phyloP scores from a whole-genome alignment of 1,284 basidiomycete genomes.

The Melanopsichium pennsylvanicum region DNA sequence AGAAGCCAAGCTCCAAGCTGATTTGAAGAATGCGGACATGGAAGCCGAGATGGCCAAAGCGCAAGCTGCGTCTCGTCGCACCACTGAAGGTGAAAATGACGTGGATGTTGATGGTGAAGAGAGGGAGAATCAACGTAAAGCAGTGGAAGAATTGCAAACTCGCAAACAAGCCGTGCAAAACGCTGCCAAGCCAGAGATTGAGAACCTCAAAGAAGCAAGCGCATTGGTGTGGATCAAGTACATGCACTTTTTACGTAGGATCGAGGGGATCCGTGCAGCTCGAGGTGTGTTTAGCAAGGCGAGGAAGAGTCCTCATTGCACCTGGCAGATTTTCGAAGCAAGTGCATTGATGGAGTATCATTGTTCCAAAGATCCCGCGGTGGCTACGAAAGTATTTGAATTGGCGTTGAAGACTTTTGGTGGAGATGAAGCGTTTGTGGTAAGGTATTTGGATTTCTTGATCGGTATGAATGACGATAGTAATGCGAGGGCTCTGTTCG shows the following conservation, averaged over 20 bases:
- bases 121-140: conserved; percentile 73
- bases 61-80: conserved; percentile 47
- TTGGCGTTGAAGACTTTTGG: conserved; percentile 87
- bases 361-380: conserved; percentile 81
- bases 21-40: conserved; percentile 67
- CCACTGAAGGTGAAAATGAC: conserved; percentile 65
- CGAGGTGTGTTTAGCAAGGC: conserved; percentile 83
- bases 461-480: conserved; percentile 94
- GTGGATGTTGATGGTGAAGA: conserved; percentile 66
- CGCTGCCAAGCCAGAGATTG: conserved; percentile 67
- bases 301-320: conserved; percentile 81
- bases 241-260: conserved; percentile 88
- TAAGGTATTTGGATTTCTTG: conserved; percentile 89
- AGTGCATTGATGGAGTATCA: conserved; percentile 95
- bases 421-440: conserved; percentile 78
- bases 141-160: conserved; percentile 66
- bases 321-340: conserved; percentile 92
- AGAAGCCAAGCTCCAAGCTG: conserved; percentile 70
- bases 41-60: conserved; percentile 45
- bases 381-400: conserved; percentile 92
- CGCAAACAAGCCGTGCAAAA: conserved; percentile 62
- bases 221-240: conserved; percentile 78
- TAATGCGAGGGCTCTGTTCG: conserved; percentile 94
- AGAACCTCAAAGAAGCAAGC: conserved; percentile 68
- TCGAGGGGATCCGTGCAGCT: conserved; percentile 82